phyloP scores from a whole-genome alignment of 257 asterid genomes.

The Anisodus tanguticus region DNA sequence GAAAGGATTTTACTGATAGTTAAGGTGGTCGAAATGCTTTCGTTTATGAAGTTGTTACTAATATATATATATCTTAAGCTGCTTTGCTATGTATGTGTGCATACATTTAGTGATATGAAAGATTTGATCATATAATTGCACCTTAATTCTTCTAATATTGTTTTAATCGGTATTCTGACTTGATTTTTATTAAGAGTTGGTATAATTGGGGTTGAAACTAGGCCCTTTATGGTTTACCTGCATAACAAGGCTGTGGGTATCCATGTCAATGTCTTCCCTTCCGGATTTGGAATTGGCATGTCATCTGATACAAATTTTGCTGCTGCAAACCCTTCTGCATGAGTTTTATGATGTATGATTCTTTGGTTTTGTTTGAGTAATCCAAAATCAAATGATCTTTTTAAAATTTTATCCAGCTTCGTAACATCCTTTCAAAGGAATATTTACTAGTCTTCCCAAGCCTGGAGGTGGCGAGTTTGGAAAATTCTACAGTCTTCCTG shows the following conservation, averaged over 20 bases:
- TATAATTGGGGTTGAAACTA: not conserved
- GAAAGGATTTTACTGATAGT: not conserved
- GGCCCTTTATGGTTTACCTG: not conserved
- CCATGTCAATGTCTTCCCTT: not conserved
- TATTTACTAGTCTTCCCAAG: constrained; percentile 75
- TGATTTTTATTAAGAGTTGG: not conserved
- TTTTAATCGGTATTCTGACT: not conserved
- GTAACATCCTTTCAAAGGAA: constrained; percentile 69
- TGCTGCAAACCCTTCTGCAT: not conserved
- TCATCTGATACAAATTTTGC: not conserved
- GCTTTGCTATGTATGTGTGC: not conserved
- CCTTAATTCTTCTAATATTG: not conserved
- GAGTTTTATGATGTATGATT: not conserved
- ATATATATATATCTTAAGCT: not conserved
- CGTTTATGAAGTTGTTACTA: not conserved
- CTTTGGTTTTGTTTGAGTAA: not conserved
- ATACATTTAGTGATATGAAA: not conserved
- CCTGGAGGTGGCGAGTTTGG: constrained; percentile 93
- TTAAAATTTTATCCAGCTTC: constrained; percentile 54
- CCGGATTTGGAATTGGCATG: not conserved
- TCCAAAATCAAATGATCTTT: not conserved
- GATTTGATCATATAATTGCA: not conserved
- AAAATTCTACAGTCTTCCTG: constrained; percentile 85
- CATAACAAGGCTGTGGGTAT: not conserved
- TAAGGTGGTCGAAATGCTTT: not conserved